These are phyloP conservation scores for Lodderomyces theae DNA, from an alignment of 1,139 yeast genomes.

Conservation along the genomic window DNA sequence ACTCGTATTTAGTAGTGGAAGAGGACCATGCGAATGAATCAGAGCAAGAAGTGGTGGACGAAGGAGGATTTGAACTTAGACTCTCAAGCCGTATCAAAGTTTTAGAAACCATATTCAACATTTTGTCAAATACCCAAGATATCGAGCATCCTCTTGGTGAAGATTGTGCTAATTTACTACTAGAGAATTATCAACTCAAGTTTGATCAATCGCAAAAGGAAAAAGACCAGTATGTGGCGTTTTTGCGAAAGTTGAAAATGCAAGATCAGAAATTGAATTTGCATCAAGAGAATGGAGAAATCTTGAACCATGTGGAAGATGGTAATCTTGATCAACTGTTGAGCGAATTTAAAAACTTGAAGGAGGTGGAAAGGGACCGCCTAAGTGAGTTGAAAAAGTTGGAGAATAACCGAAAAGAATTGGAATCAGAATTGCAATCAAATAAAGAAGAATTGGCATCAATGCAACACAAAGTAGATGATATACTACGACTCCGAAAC, in stretches of 20 bases:
- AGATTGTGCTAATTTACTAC: constrained; percentile 73
- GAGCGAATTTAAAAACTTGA: constrained; percentile 36
- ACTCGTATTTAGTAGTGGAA: constrained; percentile 35
- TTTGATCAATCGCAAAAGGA: constrained; percentile 76
- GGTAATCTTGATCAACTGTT: constrained; percentile 41
- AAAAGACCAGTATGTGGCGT: constrained; percentile 73
- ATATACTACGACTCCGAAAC: constrained; percentile 49
- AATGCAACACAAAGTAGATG: constrained; percentile 42
- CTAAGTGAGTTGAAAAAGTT: constrained; percentile 44
- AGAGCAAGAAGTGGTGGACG: constrained; percentile 6
- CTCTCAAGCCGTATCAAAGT: constrained; percentile 47
- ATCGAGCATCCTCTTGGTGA: constrained; percentile 86
- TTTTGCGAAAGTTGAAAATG: constrained; percentile 64
- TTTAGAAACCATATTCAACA: constrained; percentile 62
- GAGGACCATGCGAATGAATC: constrained; percentile 9
- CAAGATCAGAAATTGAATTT: constrained; percentile 28
- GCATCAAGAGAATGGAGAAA: constrained; percentile 11
- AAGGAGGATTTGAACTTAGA: constrained; percentile 14
- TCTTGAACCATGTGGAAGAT: constrained; percentile 15
- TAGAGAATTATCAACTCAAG: constrained; percentile 65
- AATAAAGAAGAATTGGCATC: constrained; percentile 40
- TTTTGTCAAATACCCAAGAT: constrained; percentile 58
- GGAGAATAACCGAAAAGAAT: constrained; percentile 38
- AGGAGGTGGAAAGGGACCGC: constrained; percentile 32
- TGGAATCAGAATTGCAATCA: constrained; percentile 37